Evolutionary conservation across 2,329 filamentous ascomycete genomes (phyloP).

Genomic region (Lachnellula arida): DNA sequence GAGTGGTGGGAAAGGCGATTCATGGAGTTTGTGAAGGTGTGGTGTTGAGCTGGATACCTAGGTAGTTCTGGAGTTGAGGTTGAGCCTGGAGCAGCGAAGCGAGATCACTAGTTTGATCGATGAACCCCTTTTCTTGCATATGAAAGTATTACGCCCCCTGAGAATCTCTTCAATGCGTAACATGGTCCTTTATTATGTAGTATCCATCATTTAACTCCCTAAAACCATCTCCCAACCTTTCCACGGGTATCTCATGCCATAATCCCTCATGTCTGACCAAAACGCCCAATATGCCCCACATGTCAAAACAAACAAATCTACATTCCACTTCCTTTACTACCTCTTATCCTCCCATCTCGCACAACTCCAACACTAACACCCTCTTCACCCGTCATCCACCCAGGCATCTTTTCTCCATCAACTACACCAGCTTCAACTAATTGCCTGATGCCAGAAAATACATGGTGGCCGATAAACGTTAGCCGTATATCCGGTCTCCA

Average conservation of each 20-base stretch:
- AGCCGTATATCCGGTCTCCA: constrained; percentile 61
- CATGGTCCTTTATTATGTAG: no score
- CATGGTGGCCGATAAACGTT: constrained; percentile 69
- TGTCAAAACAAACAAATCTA: neutral
- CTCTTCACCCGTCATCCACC: constrained; percentile 88
- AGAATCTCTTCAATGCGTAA: no score
- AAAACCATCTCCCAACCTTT: no score
- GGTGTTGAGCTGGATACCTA: no score
- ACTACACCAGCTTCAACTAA: constrained; percentile 73
- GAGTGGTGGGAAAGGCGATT: neutral
- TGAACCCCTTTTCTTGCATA: no score
- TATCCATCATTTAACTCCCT: no score
- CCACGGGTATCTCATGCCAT: no score
- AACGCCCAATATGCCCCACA: neutral
- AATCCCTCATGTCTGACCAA: neutral
- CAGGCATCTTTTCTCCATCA: constrained; percentile 74
- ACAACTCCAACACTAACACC: constrained; percentile 71
- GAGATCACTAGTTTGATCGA: no score
- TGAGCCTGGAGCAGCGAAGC: neutral
- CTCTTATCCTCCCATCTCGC: constrained; percentile 58
- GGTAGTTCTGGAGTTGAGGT: neutral
- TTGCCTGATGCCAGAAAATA: constrained; percentile 75
- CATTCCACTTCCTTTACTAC: constrained; percentile 50
- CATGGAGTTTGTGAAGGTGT: neutral
- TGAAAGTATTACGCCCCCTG: no score